Conservation (phyloP, 352 stramenopile genomes). For the Pythium sukuiense region DNA sequence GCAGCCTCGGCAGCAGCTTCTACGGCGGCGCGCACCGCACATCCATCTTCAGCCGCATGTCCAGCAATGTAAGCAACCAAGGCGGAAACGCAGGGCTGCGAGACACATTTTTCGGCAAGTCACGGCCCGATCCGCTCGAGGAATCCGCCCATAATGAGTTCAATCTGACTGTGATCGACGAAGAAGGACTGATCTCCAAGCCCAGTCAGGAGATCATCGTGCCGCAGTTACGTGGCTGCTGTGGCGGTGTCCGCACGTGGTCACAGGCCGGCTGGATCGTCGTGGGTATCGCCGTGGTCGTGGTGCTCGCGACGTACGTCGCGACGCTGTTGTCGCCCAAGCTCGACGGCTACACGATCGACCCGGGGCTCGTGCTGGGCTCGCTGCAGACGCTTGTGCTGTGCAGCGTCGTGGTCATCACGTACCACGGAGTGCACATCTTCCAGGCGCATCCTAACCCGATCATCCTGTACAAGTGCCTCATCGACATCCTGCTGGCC, state of each 20-base stretch:
- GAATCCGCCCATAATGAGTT: constrained; percentile 73
- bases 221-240: constrained; percentile 39
- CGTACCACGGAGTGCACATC: constrained; percentile 73
- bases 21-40: constrained; percentile 1
- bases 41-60: constrained; percentile 38
- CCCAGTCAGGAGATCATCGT: constrained; percentile 59
- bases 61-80: constrained; percentile 17
- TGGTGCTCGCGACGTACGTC: constrained; percentile 41
- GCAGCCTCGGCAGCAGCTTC: constrained; percentile 12
- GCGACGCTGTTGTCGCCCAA: constrained; percentile 35
- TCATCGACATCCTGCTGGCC: constrained; percentile 71
- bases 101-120: constrained; percentile 65
- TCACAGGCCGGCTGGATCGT: constrained; percentile 50
- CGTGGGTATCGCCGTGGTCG: constrained; percentile 33
- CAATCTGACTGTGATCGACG: constrained; percentile 74
- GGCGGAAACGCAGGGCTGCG: constrained; percentile 26
- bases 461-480: constrained; percentile 82
- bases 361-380: constrained; percentile 72
- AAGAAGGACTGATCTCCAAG: constrained; percentile 61
- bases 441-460: constrained; percentile 82
- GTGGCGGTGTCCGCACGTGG: constrained; percentile 30
- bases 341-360: constrained; percentile 88
- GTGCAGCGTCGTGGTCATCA: constrained; percentile 71
- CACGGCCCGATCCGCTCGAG: constrained; percentile 47
- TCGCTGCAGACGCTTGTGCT: constrained; percentile 74